Evolutionary conservation across 1,284 basidiomycete species (phyloP), one percentile per base, ranked within the genome.

Genomic region (Ustilago xerochloae): DNA sequence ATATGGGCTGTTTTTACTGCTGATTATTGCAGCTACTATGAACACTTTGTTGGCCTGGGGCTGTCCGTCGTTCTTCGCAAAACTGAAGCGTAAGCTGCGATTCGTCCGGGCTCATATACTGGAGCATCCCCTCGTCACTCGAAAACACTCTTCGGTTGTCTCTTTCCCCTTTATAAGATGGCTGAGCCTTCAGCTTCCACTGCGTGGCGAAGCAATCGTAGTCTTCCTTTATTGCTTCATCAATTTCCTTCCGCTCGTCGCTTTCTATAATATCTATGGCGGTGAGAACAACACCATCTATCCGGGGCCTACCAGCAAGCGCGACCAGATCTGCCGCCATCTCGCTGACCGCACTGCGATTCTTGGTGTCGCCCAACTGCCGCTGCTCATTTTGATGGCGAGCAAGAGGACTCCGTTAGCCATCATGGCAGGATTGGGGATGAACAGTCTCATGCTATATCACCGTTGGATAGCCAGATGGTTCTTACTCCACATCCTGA

Each of bases 381-480:
- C 84, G 2, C 69, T 85, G 39, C 66, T 84, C 16, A 69, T 84
- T 39, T 51, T 85, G 13, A 75, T 84, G 39, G 79, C 83, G 0
- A 81, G 79, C n/a, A 76, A 84, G 8, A 79, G 84, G 55, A 82
- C 79, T 16, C 75, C 82, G 16, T 20, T 85, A 6, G 62, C 76
- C 2, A 75, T 77, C 55, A 22, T 84, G 41, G 78, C 77, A 0
- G 75, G 81, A 3, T 56, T 81, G 33, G 18, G 61, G 32, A 84
- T 82, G 68, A 74, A 79, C 35, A 80, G 74, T 12, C 56, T 80
- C 24, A 82, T 85, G 62, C 66, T 85, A 2, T 80, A 79, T 26
- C 85, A 85, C 36, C 77, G 84, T 9, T 84, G 82, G 82, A 71
- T 85, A 8, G 79, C 81, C 1, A 50, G 83, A 4, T 54, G 80